Conservation (phyloP, 805 yeast species). For the Alloascoidea africana region DNA sequence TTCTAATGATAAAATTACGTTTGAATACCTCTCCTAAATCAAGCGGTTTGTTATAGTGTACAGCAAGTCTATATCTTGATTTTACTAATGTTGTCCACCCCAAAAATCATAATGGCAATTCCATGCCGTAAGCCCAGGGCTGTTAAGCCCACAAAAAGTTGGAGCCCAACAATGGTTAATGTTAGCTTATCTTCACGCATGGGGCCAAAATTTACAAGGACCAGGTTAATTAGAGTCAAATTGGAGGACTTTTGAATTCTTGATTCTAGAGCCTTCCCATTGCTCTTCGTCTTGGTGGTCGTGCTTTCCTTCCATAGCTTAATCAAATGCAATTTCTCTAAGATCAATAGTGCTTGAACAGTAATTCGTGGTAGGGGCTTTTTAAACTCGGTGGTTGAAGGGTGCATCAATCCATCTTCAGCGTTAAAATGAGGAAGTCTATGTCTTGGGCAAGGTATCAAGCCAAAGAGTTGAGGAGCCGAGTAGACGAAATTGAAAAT, state of each 20-base stretch:
- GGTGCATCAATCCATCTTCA: slow-evolving; percentile 57
- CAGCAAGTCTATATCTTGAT: not conserved
- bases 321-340: slow-evolving; percentile 37
- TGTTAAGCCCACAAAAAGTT: slow-evolving; percentile 42
- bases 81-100: slow-evolving; percentile 58
- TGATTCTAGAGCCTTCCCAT: slow-evolving; percentile 13
- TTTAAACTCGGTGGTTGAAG: slow-evolving; percentile 31
- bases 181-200: slow-evolving; percentile 73
- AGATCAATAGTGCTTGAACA: slow-evolving; percentile 20
- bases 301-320: slow-evolving; percentile 20
- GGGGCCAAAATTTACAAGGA: slow-evolving; percentile 82
- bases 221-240: slow-evolving; percentile 75
- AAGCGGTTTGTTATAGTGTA: not conserved
- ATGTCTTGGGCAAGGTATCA: slow-evolving; percentile 93
- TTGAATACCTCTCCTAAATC: slow-evolving; percentile 1
- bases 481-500: slow-evolving; percentile 82
- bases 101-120: slow-evolving; percentile 75
- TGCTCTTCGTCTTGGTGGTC: slow-evolving; percentile 6
- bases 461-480: slow-evolving; percentile 75
- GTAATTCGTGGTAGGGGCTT: slow-evolving; percentile 12
- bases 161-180: slow-evolving; percentile 37
- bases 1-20: too few species aligned
- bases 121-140: slow-evolving; percentile 69
- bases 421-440: slow-evolving; percentile 69
- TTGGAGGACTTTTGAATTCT: slow-evolving; percentile 42